A percentile compares a stretch with the other conserved stretches of the same genome.
Conservation (phyloP, 495 filamentous ascomycete genomes). For the Daldinia caldariorum region DNA sequence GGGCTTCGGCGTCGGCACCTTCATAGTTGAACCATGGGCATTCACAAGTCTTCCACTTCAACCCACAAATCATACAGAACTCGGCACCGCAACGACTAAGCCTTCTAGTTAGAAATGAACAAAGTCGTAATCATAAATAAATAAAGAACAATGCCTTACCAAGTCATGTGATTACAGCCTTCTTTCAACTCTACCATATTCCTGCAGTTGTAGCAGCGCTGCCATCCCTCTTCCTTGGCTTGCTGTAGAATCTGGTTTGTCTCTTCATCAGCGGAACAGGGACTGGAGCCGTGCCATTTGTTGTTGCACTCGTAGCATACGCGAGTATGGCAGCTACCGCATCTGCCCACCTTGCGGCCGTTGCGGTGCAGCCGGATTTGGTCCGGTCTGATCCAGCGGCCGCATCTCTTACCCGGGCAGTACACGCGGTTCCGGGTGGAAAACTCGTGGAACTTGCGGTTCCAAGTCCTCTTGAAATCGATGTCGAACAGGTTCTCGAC, state of each 20-base stretch:
- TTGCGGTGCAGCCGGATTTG: conserved; percentile 64
- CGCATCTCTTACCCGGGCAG: conserved; percentile 75
- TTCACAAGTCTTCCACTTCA: conserved; percentile 82
- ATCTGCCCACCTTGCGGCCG: conserved; percentile 66
- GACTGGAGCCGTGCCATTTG: conserved; percentile 71
- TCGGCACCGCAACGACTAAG: conserved; percentile 77
- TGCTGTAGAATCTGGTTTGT: conserved; percentile 70
- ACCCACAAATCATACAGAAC: conserved; percentile 84
- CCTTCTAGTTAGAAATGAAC: conserved; percentile 26
- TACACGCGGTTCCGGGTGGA: conserved; percentile 78
- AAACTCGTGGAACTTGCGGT: conserved; percentile 77
- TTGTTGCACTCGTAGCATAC: conserved; percentile 78
- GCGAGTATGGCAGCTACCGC: conserved; percentile 73
- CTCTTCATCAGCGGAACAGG: conserved; percentile 78
- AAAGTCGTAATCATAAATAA: background rate
- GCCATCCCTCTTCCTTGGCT: conserved; percentile 77
- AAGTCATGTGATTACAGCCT: conserved; percentile 88
- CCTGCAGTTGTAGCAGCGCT: conserved; percentile 78
- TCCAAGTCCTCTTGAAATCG: conserved; percentile 80
- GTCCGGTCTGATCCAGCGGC: conserved; percentile 76
- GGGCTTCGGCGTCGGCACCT: conserved; percentile 63
- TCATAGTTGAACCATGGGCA: conserved; percentile 83
- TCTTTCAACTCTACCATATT: conserved; percentile 81
- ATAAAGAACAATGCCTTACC: conserved; percentile 57
- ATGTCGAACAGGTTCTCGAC: conserved; percentile 78